Conservation (phyloP, 2,329 filamentous ascomycete genomes). For the Colletotrichum destructivum region DNA sequence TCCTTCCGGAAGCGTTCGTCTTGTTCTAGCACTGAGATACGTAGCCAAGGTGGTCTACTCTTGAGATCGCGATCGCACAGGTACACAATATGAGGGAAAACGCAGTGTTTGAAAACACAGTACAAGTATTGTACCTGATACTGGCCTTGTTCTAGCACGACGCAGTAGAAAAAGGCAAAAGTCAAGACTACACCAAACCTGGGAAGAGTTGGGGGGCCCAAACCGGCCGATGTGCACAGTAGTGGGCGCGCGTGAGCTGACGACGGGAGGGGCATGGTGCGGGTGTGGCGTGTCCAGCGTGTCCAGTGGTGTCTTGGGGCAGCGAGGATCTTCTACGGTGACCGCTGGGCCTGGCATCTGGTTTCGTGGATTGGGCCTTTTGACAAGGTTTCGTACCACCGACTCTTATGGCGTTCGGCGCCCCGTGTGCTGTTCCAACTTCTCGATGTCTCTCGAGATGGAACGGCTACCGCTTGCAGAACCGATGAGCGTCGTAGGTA, state of each 20-base stretch:
- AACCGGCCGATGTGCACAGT: constrained; percentile 27
- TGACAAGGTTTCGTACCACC: background rate
- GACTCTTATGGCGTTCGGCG: background rate
- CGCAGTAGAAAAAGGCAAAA: background rate
- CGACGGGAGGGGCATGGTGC: constrained; percentile 38
- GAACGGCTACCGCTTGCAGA: constrained; percentile 37
- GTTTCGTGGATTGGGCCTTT: constrained; percentile 4
- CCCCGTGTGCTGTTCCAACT: background rate
- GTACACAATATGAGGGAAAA: no score
- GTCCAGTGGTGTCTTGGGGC: background rate
- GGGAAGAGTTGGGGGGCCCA: constrained; percentile 3
- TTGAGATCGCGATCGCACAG: no score
- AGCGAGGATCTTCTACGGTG: background rate
- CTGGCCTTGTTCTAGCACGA: background rate
- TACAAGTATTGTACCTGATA: no score
- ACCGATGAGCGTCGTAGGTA: constrained; percentile 3
- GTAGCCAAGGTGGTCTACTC: no score
- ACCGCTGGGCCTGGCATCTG: constrained; percentile 31
- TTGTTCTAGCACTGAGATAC: background rate
- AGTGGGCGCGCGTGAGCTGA: constrained; percentile 36
- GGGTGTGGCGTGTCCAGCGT: constrained; percentile 11
- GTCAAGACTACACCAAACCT: no score
- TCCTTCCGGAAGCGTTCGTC: background rate
- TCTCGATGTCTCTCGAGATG: constrained; percentile 9
- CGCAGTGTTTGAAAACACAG: no score